Evolutionary conservation across 192 early-diverging fungal genomes (phyloP).

Genomic region (Dissophora ornata): DNA sequence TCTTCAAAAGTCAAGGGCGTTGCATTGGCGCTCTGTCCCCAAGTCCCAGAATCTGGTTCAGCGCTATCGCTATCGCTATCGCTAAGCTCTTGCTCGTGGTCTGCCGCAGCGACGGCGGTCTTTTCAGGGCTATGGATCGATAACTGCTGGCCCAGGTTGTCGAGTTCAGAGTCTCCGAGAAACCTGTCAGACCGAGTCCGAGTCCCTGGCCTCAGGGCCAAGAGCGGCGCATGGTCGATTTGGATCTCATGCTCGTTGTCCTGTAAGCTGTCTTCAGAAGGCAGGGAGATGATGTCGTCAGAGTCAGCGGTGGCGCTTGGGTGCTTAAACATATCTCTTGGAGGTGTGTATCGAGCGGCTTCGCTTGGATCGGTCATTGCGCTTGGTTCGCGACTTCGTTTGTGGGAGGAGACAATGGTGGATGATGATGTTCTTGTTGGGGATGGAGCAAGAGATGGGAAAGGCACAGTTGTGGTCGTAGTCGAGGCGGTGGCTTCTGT

Average conservation of each 20-base stretch:
- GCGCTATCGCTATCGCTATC: background rate
- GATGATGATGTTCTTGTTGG: background rate
- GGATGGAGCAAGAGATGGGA: background rate
- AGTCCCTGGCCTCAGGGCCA: background rate
- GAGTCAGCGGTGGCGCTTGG: background rate
- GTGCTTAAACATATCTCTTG: constrained; percentile 44
- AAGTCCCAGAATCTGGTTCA: background rate
- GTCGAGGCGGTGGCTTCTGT: too few species aligned
- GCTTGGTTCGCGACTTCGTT: constrained; percentile 47
- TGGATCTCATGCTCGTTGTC: background rate
- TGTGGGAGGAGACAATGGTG: constrained; percentile 22
- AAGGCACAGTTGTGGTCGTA: background rate
- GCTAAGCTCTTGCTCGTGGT: background rate
- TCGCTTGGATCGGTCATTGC: constrained; percentile 49
- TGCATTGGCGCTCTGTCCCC: background rate
- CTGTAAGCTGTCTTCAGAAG: constrained; percentile 5
- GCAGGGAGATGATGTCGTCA: constrained; percentile 6
- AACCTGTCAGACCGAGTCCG: background rate
- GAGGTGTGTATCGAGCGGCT: constrained; percentile 47
- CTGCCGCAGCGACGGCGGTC: background rate
- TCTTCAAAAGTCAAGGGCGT: too few species aligned
- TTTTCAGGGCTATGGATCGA: constrained; percentile 47
- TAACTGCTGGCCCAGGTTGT: constrained; percentile 35
- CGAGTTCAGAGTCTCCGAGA: constrained; percentile 24
- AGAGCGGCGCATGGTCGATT: background rate